Conservation (phyloP, 2,329 filamentous ascomycete genomes). For the Monosporascus sp. region DNA sequence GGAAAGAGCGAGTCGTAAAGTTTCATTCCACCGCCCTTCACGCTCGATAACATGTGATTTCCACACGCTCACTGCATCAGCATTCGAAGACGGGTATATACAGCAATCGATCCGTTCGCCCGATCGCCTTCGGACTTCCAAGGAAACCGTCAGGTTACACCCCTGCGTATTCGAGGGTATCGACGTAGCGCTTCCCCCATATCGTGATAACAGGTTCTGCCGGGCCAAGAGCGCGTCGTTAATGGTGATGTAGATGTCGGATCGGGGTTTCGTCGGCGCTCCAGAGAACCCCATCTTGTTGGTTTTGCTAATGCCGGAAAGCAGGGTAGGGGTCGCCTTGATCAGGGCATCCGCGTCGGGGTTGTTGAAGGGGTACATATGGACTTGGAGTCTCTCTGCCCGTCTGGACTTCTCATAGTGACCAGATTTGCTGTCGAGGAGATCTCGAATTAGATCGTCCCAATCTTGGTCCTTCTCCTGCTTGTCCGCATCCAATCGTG, state of each 20-base stretch:
- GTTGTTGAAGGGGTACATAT: constrained; percentile 71
- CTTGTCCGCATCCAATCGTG: constrained; percentile 49
- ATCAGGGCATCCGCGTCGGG: constrained; percentile 76
- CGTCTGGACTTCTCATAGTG: constrained; percentile 67
- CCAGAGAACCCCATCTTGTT: constrained; percentile 91
- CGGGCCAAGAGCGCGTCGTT: constrained; percentile 72
- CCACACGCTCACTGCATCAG: constrained; percentile 75
- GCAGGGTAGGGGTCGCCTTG: constrained; percentile 78
- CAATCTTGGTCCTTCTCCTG: constrained; percentile 60
- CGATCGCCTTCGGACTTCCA: constrained; percentile 76
- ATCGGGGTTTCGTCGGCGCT: constrained; percentile 79
- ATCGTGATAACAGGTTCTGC: constrained; percentile 65
- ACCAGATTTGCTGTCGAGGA: constrained; percentile 69
- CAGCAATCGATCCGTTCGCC: constrained; percentile 84
- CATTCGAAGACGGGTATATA: constrained; percentile 82
- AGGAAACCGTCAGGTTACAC: constrained; percentile 75
- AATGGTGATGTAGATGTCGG: constrained; percentile 91
- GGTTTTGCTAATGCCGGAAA: constrained; percentile 76
- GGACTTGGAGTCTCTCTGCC: constrained; percentile 73
- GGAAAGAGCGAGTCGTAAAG: constrained; percentile 72
- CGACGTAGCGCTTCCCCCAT: constrained; percentile 67
- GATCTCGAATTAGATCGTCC: constrained; percentile 65
- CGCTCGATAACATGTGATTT: constrained; percentile 76
- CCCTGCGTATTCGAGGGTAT: constrained; percentile 58
- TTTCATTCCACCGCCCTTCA: constrained; percentile 83